Percentiles rank a stretch among this genome's conserved stretches.
Conservation (phyloP, 2,329 filamentous ascomycete genomes). For the Colletotrichum sp. region DNA sequence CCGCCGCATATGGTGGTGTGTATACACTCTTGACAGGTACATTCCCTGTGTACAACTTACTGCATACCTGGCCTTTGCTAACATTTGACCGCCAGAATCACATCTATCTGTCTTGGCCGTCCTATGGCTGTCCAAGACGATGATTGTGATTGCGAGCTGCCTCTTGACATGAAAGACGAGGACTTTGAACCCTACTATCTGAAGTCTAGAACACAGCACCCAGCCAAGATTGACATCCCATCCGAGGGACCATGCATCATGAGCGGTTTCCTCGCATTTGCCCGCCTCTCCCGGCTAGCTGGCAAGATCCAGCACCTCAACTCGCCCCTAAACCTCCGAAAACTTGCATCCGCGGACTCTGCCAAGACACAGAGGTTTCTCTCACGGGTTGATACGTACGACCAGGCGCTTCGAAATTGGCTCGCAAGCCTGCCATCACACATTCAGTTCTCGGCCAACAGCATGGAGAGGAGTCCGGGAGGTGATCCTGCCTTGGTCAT, state of each 20-base stretch:
- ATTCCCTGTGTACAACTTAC: background rate
- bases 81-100: constrained; percentile 17
- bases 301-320: background rate
- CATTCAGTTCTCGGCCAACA: constrained; percentile 29
- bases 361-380: background rate
- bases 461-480: background rate
- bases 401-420: constrained; percentile 23
- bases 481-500: background rate
- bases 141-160: constrained; percentile 31
- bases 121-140: constrained; percentile 32
- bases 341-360: background rate
- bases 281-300: background rate
- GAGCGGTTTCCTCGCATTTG: background rate
- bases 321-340: background rate
- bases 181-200: constrained; percentile 19
- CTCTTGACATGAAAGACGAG: constrained; percentile 27
- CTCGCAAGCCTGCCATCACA: constrained; percentile 24
- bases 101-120: constrained; percentile 31
- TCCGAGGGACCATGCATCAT: background rate
- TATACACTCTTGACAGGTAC: constrained; percentile 31
- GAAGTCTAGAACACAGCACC: background rate
- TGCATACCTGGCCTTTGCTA: background rate
- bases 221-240: background rate
- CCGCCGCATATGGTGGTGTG: constrained; percentile 32
- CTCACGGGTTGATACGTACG: constrained; percentile 17